Evolutionary conservation across 768 basidiomycete genomes (phyloP).

Genomic region (Rhodosporidiobolus sp.): DNA sequence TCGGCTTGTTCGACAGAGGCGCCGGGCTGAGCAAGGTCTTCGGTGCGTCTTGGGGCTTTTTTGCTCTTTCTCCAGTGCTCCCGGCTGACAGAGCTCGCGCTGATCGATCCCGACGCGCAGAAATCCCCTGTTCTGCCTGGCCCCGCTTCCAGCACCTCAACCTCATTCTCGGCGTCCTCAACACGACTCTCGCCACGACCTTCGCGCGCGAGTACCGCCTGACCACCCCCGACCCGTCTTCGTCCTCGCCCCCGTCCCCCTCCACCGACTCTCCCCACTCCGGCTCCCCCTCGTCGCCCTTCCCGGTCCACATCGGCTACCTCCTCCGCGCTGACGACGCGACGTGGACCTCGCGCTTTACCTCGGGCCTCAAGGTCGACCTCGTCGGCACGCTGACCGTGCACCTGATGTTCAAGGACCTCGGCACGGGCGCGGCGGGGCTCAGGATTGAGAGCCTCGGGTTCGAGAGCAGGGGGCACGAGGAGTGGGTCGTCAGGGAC

Average conservation of each 20-base stretch:
- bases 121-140: constrained; percentile 38
- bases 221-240: constrained; percentile 29
- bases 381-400: constrained; percentile 27
- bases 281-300: not conserved
- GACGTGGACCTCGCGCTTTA: constrained; percentile 22
- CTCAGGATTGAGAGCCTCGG: constrained; percentile 37
- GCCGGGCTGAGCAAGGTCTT: constrained; percentile 33
- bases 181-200: constrained; percentile 3
- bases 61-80: not conserved
- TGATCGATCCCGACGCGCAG: not conserved
- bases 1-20: constrained; percentile 26
- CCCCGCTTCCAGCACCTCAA: constrained; percentile 38
- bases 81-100: too few species aligned
- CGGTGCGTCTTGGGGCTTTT: constrained; percentile 2
- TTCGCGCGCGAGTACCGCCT: constrained; percentile 37
- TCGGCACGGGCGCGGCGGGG: constrained; percentile 18
- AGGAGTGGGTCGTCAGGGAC: constrained; percentile 22
- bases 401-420: constrained; percentile 34
- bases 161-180: constrained; percentile 26
- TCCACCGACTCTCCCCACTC: not conserved
- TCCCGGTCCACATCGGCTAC: constrained; percentile 36
- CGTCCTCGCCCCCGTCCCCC: not conserved
- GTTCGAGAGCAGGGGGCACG: constrained; percentile 34
- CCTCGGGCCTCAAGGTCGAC: constrained; percentile 24
- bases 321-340: constrained; percentile 34